Evolutionary conservation across 805 yeast species (phyloP).

Genomic region (Kodamaea neixiangensis): DNA sequence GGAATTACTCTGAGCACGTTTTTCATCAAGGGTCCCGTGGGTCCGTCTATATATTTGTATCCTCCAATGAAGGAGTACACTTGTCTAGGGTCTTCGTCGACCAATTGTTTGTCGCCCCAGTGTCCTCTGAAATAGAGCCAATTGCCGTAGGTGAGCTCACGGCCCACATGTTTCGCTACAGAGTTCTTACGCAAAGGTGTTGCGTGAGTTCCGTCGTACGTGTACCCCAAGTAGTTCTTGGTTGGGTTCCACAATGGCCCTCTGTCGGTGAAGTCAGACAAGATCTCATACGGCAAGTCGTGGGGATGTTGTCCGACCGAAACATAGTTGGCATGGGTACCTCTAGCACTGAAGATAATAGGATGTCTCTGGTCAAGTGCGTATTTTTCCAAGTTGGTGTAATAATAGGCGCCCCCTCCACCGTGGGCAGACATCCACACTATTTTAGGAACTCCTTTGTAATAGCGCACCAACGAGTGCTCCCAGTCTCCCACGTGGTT

Average conservation of each 20-base stretch:
- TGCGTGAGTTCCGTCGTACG: constrained; percentile 61
- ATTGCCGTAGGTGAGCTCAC: constrained; percentile 57
- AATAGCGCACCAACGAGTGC: constrained; percentile 83
- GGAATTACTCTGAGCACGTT: constrained; percentile 67
- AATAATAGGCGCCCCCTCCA: constrained; percentile 89
- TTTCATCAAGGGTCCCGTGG: constrained; percentile 84
- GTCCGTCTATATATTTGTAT: constrained; percentile 90
- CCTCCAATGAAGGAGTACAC: constrained; percentile 81
- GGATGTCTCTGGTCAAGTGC: constrained; percentile 54
- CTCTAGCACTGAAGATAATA: constrained; percentile 84
- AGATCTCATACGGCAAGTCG: constrained; percentile 88
- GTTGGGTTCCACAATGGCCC: constrained; percentile 97
- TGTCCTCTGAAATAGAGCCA: constrained; percentile 84
- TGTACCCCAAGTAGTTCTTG: constrained; percentile 76
- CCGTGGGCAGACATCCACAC: constrained; percentile 99
- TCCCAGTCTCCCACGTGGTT: constrained; percentile 99
- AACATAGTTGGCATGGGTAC: constrained; percentile 96
- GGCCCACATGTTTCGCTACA: constrained; percentile 48
- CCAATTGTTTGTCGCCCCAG: constrained; percentile 86
- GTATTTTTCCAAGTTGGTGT: constrained; percentile 70
- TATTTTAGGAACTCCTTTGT: constrained; percentile 74
- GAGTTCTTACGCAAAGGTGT: constrained; percentile 42
- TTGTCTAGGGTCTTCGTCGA: constrained; percentile 74
- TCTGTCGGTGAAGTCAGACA: constrained; percentile 91
- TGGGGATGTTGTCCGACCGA: constrained; percentile 96